A percentile compares a stretch with the other conserved stretches of the same genome.
Conservation (phyloP, 331 rosid genomes). For the Quercus lobata region DNA sequence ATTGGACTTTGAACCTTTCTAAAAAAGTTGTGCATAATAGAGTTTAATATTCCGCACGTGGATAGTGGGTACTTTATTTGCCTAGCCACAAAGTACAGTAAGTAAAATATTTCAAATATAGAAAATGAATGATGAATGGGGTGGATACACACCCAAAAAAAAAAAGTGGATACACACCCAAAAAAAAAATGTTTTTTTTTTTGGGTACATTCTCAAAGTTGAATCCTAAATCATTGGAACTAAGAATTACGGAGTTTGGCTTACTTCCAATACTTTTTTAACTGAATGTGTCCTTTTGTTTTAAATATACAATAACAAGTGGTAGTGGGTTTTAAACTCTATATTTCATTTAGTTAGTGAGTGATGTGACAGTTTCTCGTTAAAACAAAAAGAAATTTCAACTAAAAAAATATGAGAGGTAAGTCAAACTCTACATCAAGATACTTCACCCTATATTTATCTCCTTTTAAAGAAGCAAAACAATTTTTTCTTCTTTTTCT, state of each 20-base stretch:
- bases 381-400: too few species aligned
- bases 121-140: background rate
- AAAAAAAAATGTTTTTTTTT: too few species aligned
- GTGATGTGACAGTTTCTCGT: too few species aligned
- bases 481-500: background rate
- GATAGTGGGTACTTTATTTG: constrained; percentile 26
- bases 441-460: too few species aligned
- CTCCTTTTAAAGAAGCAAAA: too few species aligned
- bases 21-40: constrained; percentile 36
- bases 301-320: too few species aligned
- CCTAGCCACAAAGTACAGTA: constrained; percentile 15
- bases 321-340: rapidly evolving
- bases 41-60: constrained; percentile 27
- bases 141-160: background rate
- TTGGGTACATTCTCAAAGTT: too few species aligned
- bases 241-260: too few species aligned
- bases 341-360: too few species aligned
- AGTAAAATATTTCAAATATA: constrained; percentile 1
- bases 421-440: too few species aligned
- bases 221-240: background rate
- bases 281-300: rapidly evolving
- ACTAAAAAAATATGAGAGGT: too few species aligned
- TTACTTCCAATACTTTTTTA: rapidly evolving
- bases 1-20: constrained; percentile 40
- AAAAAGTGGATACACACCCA: too few species aligned